Percentiles rank a stretch among this genome's conserved stretches.
Evolutionary conservation across 2,329 filamentous ascomycete species (phyloP).

Genomic region (Raffaelea deltoideospora): DNA sequence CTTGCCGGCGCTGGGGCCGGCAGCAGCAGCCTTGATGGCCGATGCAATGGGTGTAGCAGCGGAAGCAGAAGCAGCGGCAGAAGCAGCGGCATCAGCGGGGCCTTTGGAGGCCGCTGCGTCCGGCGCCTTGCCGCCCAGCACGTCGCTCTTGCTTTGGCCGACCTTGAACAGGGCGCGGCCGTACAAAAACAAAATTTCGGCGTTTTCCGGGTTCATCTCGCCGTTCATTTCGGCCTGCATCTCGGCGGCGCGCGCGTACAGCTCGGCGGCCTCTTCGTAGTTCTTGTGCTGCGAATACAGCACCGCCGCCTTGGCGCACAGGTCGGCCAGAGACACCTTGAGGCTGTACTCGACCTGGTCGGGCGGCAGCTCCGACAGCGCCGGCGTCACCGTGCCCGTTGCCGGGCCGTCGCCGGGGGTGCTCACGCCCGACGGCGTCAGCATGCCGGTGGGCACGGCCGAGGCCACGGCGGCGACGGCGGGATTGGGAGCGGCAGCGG

Average conservation of each 20-base stretch:
- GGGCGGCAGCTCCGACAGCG: slow-evolving; percentile 15
- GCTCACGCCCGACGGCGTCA: slow-evolving; percentile 9
- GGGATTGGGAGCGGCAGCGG: neutral
- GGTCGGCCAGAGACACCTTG: slow-evolving; percentile 56
- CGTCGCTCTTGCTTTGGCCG: slow-evolving; percentile 85
- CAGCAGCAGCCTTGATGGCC: slow-evolving; percentile 13
- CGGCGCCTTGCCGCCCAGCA: slow-evolving; percentile 68
- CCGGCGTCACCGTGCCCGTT: slow-evolving; percentile 17
- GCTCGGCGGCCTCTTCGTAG: slow-evolving; percentile 69
- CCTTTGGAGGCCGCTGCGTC: slow-evolving; percentile 17
- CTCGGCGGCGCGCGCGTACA: slow-evolving; percentile 78
- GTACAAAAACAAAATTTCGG: slow-evolving; percentile 87
- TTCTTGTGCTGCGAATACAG: slow-evolving; percentile 75
- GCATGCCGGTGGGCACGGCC: slow-evolving; percentile 3
- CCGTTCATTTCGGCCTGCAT: slow-evolving; percentile 85
- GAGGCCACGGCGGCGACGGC: slow-evolving; percentile 4
- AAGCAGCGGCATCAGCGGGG: slow-evolving; percentile 22
- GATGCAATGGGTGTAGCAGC: neutral
- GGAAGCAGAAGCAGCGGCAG: slow-evolving; percentile 21
- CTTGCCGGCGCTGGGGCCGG: slow-evolving; percentile 23
- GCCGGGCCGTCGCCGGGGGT: slow-evolving; percentile 13
- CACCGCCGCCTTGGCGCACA: slow-evolving; percentile 66
- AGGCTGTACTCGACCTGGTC: slow-evolving; percentile 19
- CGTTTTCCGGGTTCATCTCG: slow-evolving; percentile 80
- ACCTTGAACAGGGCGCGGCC: slow-evolving; percentile 89